Evolutionary conservation across 805 yeast species (phyloP).

Genomic region (Candida pseudoglaebosa): DNA sequence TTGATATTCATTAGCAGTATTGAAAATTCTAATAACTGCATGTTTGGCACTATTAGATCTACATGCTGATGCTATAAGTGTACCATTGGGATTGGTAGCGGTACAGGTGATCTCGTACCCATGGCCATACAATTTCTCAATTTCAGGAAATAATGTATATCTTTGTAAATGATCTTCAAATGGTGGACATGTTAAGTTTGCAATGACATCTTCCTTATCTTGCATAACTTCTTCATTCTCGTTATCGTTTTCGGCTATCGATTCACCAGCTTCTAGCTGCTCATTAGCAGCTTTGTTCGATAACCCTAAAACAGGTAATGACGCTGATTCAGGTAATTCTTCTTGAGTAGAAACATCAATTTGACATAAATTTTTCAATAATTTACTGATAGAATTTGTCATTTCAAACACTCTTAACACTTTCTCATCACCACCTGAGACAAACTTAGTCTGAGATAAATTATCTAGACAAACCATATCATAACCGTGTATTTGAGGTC

Average conservation of each 20-base stretch:
- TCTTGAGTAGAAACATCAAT: constrained; percentile 24
- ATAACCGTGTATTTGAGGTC: constrained; percentile 98
- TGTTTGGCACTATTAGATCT: constrained; percentile 79
- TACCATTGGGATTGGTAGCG: constrained; percentile 62
- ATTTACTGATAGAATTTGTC: constrained; percentile 70
- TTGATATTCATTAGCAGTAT: constrained; percentile 52
- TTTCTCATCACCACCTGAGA: constrained; percentile 96
- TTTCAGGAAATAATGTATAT: constrained; percentile 90
- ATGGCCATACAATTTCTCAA: constrained; percentile 93
- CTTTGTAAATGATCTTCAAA: constrained; percentile 88
- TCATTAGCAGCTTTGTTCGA: constrained; percentile 80
- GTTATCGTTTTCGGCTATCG: constrained; percentile 39
- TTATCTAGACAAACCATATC: constrained; percentile 83
- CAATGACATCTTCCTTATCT: constrained; percentile 43
- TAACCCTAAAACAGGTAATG: constrained; percentile 88
- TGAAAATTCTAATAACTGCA: constrained; percentile 79
- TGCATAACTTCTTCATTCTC: constrained; percentile 22
- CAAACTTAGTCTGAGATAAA: constrained; percentile 58
- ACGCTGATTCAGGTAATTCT: constrained; percentile 73
- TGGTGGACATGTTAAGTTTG: constrained; percentile 58
- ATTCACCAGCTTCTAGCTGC: constrained; percentile 39
- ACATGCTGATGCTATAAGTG: constrained; percentile 83
- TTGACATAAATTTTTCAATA: constrained; percentile 54
- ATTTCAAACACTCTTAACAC: constrained; percentile 83
- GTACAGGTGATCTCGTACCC: constrained; percentile 89